A percentile compares a stretch with the other conserved stretches of the same genome.
Conservation (phyloP, 768 basidiomycete genomes). For the Boletus huronensis region DNA sequence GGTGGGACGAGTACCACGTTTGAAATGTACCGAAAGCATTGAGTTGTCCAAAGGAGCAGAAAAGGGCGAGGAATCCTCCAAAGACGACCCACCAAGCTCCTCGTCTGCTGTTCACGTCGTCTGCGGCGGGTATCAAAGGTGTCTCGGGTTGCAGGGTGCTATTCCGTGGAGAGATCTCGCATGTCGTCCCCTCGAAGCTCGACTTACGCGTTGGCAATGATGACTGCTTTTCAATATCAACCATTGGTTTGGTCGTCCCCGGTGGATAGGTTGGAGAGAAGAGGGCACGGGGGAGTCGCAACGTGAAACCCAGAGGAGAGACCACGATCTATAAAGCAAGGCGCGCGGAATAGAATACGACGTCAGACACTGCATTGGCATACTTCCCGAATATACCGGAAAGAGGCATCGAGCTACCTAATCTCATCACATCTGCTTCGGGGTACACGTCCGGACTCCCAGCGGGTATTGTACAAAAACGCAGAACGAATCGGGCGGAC, state of each 20-base stretch:
- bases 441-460: constrained; percentile 1
- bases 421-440: constrained; percentile 7
- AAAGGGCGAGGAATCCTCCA: constrained; percentile 63
- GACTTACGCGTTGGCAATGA: constrained; percentile 15
- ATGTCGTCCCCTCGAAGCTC: constrained; percentile 21
- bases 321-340: constrained; percentile 27
- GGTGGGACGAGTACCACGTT: constrained; percentile 60
- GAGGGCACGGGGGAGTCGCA: constrained; percentile 13
- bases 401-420: constrained; percentile 14
- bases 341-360: constrained; percentile 11
- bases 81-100: constrained; percentile 49
- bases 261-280: constrained; percentile 1
- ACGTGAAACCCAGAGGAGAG: constrained; percentile 1
- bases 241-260: constrained; percentile 21
- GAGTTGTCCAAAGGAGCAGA: constrained; percentile 71
- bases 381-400: constrained; percentile 26
- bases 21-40: constrained; percentile 72
- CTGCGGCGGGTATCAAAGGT: constrained; percentile 11
- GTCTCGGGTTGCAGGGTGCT: constrained; percentile 24
- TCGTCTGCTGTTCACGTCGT: constrained; percentile 6
- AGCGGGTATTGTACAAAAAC: constrained; percentile 14
- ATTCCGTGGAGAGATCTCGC: constrained; percentile 18
- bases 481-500: constrained; percentile 5
- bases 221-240: constrained; percentile 30
- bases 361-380: constrained; percentile 22